Evolutionary conservation across 495 filamentous ascomycete species (phyloP).

Genomic region (Neurospora cerealis): DNA sequence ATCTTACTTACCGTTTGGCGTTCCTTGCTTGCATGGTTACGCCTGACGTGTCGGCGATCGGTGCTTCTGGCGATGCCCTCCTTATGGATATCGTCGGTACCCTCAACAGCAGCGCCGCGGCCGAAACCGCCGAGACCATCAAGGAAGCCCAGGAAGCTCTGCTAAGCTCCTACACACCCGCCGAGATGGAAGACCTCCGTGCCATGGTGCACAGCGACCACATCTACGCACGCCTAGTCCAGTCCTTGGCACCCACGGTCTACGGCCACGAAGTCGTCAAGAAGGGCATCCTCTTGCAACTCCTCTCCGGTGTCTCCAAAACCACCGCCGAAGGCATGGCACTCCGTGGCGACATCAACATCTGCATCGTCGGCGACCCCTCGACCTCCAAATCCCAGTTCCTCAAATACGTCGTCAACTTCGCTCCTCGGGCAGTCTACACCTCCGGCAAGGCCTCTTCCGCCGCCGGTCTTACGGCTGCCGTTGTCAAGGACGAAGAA

Average conservation of each 20-base stretch:
- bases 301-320: constrained; percentile 90
- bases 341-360: constrained; percentile 93
- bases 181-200: constrained; percentile 85
- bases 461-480: constrained; percentile 92
- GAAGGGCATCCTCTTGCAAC: constrained; percentile 87
- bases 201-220: constrained; percentile 90
- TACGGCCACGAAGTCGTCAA: constrained; percentile 97
- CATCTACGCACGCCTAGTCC: constrained; percentile 86
- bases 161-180: constrained; percentile 66
- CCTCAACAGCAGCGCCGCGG: constrained; percentile 55
- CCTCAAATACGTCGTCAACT: constrained; percentile 93
- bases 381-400: constrained; percentile 99
- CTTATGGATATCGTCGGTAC: constrained; percentile 66
- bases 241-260: constrained; percentile 93
- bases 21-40: constrained; percentile 97
- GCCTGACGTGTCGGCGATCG: constrained; percentile 71
- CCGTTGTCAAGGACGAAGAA: constrained; percentile 95
- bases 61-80: constrained; percentile 34
- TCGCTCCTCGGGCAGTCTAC: constrained; percentile 93
- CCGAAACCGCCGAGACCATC: constrained; percentile 56
- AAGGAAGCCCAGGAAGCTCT: constrained; percentile 85
- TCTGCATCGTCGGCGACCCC: constrained; percentile 96
- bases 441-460: constrained; percentile 98
- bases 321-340: constrained; percentile 84
- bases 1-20: constrained; percentile 93